A percentile compares a stretch with the other conserved stretches of the same genome.
phyloP scores from a whole-genome alignment of 2,329 filamentous ascomycete genomes.

The Pyrenochaeta sp. region DNA sequence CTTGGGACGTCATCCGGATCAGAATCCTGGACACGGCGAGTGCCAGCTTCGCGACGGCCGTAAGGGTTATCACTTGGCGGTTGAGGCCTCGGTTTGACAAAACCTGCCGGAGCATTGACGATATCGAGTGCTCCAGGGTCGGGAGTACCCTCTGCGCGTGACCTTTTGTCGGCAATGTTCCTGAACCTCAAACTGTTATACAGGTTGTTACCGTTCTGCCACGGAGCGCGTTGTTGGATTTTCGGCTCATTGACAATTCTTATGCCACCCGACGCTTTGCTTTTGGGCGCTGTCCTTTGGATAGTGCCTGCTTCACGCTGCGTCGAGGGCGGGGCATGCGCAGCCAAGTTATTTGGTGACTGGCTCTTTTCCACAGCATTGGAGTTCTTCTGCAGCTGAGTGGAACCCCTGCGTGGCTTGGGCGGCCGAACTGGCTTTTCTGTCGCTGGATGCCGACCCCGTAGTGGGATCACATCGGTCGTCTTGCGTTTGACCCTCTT shows the following conservation, averaged over 20 bases:
- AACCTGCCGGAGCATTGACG: constrained; percentile 25
- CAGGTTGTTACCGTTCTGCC: constrained; percentile 20
- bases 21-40: constrained; percentile 20
- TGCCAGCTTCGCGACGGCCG: constrained; percentile 31
- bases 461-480: background rate
- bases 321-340: background rate
- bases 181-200: constrained; percentile 30
- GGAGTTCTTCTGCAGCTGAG: background rate
- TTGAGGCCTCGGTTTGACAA: constrained; percentile 4
- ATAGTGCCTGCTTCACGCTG: background rate
- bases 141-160: constrained; percentile 34
- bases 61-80: constrained; percentile 27
- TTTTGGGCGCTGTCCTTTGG: constrained; percentile 2
- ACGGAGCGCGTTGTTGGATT: constrained; percentile 12
- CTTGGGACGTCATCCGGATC: constrained; percentile 13
- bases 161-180: constrained; percentile 28
- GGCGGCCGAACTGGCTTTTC: constrained; percentile 1
- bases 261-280: constrained; percentile 22
- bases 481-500: constrained; percentile 1
- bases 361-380: background rate
- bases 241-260: constrained; percentile 37
- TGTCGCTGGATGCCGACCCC: background rate
- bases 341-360: background rate
- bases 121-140: constrained; percentile 35
- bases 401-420: background rate